phyloP scores from a whole-genome alignment of 306 rosid genomes.

The Echinosophora koreensis region DNA sequence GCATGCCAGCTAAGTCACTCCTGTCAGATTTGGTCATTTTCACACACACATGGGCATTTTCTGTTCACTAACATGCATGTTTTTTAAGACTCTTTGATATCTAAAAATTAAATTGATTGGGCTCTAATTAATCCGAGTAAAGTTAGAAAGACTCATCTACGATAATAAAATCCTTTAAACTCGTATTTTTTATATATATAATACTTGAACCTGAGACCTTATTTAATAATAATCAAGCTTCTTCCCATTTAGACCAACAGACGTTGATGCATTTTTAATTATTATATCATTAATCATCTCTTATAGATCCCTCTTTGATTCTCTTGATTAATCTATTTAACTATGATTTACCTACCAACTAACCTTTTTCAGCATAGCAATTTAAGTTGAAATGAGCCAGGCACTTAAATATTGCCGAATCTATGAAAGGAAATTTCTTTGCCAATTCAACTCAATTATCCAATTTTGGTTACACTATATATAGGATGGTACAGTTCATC shows the following conservation, averaged over 20 bases:
- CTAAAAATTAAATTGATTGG: too few species aligned
- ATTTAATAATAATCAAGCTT: too few species aligned
- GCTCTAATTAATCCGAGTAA: too few species aligned
- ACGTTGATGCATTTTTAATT: slow-evolving; percentile 5
- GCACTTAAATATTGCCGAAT: slow-evolving; percentile 36
- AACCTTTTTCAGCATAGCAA: slow-evolving; percentile 32
- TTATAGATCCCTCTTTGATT: slow-evolving; percentile 43
- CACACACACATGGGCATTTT: slow-evolving; percentile 41
- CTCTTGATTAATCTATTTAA: slow-evolving; percentile 38
- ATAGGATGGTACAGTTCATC: neutral
- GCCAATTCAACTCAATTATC: slow-evolving; percentile 23
- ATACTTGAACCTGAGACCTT: too few species aligned
- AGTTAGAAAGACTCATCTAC: too few species aligned
- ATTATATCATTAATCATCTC: slow-evolving; percentile 10
- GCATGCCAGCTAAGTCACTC: slow-evolving; percentile 62
- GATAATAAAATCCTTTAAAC: too few species aligned
- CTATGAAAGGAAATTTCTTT: neutral
- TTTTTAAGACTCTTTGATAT: too few species aligned
- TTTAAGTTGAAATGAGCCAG: slow-evolving; percentile 40
- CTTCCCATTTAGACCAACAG: too few species aligned
- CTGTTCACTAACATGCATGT: slow-evolving; percentile 37
- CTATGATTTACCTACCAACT: slow-evolving; percentile 39
- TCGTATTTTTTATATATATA: too few species aligned
- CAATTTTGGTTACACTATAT: neutral
- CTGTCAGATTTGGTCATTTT: slow-evolving; percentile 57